Conservation (phyloP, 441 rosid species). For the Melastoma candidum region DNA sequence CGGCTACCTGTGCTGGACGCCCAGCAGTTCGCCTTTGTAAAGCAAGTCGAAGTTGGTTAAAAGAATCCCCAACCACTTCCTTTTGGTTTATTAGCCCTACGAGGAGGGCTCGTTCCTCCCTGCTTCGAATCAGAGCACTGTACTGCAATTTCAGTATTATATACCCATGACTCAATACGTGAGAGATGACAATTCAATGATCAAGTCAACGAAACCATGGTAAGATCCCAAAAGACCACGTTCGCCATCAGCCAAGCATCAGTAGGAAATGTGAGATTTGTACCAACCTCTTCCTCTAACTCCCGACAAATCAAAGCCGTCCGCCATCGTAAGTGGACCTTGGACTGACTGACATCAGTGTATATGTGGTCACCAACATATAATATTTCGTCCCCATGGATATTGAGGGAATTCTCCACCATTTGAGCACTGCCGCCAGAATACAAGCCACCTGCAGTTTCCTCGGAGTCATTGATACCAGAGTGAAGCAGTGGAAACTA, state of each 20-base stretch:
- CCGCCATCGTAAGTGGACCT: conserved; percentile 92
- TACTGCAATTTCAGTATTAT: conserved; percentile 40
- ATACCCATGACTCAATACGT: too few species aligned
- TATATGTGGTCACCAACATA: conserved; percentile 97
- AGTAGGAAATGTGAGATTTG: not conserved
- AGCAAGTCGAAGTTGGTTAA: conserved; percentile 90
- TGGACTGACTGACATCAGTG: conserved; percentile 93
- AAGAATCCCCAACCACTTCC: conserved; percentile 85
- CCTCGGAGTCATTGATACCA: too few species aligned
- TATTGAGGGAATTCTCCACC: conserved; percentile 74
- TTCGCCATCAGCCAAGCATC: too few species aligned
- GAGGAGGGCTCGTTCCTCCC: conserved; percentile 49
- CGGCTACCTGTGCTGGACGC: conserved; percentile 88
- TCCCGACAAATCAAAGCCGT: conserved; percentile 96
- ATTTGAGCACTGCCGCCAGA: conserved; percentile 98
- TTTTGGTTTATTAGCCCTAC: conserved; percentile 87
- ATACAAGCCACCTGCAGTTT: conserved; percentile 61
- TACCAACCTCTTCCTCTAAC: conserved; percentile 80
- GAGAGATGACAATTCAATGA: too few species aligned
- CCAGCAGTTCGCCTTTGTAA: conserved; percentile 63
- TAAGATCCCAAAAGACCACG: too few species aligned
- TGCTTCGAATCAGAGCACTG: conserved; percentile 68
- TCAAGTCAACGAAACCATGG: too few species aligned
- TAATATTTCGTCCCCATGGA: conserved; percentile 90
- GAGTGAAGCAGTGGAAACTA: too few species aligned